Evolutionary conservation across 495 filamentous ascomycete species (phyloP), one percentile per base, ranked within the genome.

Genomic region (Penicillium psychrofluorescens): DNA sequence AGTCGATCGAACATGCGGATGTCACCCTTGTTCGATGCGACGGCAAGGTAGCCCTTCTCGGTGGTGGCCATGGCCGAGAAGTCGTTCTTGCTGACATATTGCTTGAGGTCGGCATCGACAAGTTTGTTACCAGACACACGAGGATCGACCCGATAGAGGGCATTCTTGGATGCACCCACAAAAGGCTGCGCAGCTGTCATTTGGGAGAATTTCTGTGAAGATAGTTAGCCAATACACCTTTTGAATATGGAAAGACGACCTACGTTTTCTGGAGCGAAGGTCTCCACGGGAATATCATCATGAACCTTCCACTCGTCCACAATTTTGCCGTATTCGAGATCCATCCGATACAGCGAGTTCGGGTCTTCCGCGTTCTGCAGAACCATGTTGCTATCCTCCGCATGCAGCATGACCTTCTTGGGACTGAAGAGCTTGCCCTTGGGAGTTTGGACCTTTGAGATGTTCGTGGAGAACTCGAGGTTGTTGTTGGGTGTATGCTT

Each of bases 241-340:
- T 4, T 0, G 13, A 32, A 27, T 28, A 34, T 38, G 4, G 11
- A n/a, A 16, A 28, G 11, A n/a, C 32, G 14, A 62, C 68, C 59
- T 67, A 83, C 81, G 38, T 80, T 95, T 58, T 95, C 91, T 4
- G 94, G 92, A 5, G 83, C 88, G 65, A 97, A 95, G 6, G 82
- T 88, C 13, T 84, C 80, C 40, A 98, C 88, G 1, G 85, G 79
- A 44, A 98, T 96, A 66, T 98, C 88, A 44, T 98, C 90, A 55
- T 98, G 91, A n/a, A 98, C 78, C 53, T 95, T 96, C 92, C 92
- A 98, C 64, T 98, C 94, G 58, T 98, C 94, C 2, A 97, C 88
- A n/a, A 98, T 86, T 71, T 95, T 97, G 43, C 92, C 92, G 56
- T 92, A 94, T 55, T 97, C 94, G 46, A 98, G 71, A 70, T 98